These are phyloP conservation scores for Xylariomycetidae sp. DNA, from an alignment of 2,329 filamentous ascomycete genomes.

Conservation along the genomic window DNA sequence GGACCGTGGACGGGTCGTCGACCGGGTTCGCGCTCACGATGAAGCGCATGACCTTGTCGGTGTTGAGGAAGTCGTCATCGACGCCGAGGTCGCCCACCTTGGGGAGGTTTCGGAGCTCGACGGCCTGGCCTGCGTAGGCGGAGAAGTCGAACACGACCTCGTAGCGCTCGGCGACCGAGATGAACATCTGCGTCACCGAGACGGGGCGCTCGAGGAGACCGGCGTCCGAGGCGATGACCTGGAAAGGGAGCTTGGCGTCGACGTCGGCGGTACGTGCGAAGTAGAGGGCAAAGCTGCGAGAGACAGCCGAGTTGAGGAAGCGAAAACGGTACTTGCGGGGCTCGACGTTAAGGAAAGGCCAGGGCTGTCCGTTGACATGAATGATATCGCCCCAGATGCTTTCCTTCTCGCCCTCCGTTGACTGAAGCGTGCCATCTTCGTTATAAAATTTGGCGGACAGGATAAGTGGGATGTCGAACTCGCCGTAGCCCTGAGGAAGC, in stretches of 20 bases:
- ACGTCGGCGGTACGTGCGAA: slow-evolving; percentile 31
- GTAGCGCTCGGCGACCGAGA: slow-evolving; percentile 54
- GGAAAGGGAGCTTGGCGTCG: slow-evolving; percentile 36
- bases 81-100: slow-evolving; percentile 32
- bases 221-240: slow-evolving; percentile 50
- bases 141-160: slow-evolving; percentile 55
- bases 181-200: slow-evolving; percentile 33
- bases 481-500: slow-evolving; percentile 43
- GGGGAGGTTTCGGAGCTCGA: slow-evolving; percentile 32
- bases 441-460: slow-evolving; percentile 49
- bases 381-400: slow-evolving; percentile 54
- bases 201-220: slow-evolving; percentile 46
- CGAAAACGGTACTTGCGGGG: slow-evolving; percentile 57
- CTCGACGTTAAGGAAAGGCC: slow-evolving; percentile 55
- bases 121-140: slow-evolving; percentile 40
- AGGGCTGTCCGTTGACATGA: slow-evolving; percentile 55
- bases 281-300: slow-evolving; percentile 43
- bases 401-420: slow-evolving; percentile 36
- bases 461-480: slow-evolving; percentile 49
- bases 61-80: slow-evolving; percentile 46
- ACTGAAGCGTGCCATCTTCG: slow-evolving; percentile 43
- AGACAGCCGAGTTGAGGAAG: slow-evolving; percentile 46
- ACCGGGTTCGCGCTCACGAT: slow-evolving; percentile 35
- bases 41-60: slow-evolving; percentile 49
- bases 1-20: slow-evolving; percentile 31